phyloP scores from a whole-genome alignment of 108 stramenopile species.

The Mayamaea pseudoterrestris region DNA sequence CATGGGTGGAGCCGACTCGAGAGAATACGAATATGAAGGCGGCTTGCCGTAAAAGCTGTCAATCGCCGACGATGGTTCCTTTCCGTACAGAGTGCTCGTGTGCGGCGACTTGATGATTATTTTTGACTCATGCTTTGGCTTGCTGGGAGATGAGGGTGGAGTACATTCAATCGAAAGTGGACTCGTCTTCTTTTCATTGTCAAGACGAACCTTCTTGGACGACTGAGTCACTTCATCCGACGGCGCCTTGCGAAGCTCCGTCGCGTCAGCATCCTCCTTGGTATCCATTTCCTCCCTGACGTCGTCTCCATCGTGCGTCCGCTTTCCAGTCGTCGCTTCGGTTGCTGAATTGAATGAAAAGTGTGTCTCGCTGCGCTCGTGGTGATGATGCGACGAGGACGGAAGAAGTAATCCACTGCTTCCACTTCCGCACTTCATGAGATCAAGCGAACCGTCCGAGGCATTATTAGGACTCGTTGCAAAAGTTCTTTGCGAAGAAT shows the following conservation, averaged over 20 bases:
- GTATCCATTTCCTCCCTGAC: conserved; percentile 14
- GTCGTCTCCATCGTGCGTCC: conserved; percentile 17
- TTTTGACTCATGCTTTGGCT: conserved; percentile 2
- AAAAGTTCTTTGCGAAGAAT: no score
- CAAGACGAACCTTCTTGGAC: conserved; percentile 1
- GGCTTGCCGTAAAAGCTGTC: conserved; percentile 19
- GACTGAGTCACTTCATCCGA: not conserved
- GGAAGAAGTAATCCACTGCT: conserved; percentile 32
- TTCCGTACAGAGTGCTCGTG: conserved; percentile 1
- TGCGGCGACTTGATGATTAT: conserved; percentile 6
- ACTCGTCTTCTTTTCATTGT: conserved; percentile 16
- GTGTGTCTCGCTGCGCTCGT: conserved; percentile 8
- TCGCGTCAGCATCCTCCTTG: conserved; percentile 5
- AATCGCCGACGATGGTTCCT: conserved; percentile 1
- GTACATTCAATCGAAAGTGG: conserved; percentile 41
- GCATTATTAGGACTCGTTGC: conserved; percentile 13
- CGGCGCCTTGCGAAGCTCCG: not conserved
- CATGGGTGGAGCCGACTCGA: conserved; percentile 37
- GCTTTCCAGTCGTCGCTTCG: conserved; percentile 2
- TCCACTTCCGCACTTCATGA: conserved; percentile 46
- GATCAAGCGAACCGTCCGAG: conserved; percentile 26
- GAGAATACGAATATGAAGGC: conserved; percentile 34
- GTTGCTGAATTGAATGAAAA: not conserved
- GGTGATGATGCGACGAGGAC: no score
- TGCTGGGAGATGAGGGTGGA: conserved; percentile 18